phyloP scores from a whole-genome alignment of 148 eudicot species.

The Polygonum maritimum region DNA sequence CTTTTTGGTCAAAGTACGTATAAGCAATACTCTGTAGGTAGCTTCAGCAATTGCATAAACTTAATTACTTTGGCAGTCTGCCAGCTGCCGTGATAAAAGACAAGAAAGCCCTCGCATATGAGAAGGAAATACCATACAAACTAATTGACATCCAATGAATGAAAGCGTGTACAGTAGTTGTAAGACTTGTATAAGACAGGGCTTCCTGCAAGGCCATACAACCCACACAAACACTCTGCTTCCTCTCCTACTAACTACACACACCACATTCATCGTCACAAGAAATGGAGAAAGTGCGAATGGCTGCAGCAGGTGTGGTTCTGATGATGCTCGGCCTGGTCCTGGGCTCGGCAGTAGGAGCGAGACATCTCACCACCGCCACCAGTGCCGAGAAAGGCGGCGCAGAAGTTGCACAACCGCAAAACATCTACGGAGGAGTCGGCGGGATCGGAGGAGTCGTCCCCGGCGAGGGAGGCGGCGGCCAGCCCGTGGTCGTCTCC shows the following conservation, averaged over 20 bases:
- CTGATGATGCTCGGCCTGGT: neutral
- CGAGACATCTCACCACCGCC: neutral
- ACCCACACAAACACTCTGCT: neutral
- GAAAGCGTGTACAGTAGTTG: neutral
- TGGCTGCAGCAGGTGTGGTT: neutral
- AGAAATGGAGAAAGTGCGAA: neutral
- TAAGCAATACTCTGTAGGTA: no score
- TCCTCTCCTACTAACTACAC: no score
- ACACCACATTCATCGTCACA: neutral
- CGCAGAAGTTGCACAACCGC: neutral
- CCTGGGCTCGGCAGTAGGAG: neutral
- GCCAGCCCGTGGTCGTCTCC: neutral
- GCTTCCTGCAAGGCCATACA: neutral
- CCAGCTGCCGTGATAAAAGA: no score
- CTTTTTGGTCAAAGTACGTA: no score
- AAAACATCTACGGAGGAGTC: neutral
- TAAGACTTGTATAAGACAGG: neutral
- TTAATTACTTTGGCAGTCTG: no score
- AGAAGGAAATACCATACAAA: no score
- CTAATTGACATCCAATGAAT: neutral
- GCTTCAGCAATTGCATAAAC: no score
- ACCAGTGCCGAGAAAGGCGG: neutral
- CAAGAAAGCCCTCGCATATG: no score
- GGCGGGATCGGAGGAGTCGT: neutral
- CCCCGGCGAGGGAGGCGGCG: neutral